Evolutionary conservation across 2,329 filamentous ascomycete genomes (phyloP), one percentile per base, ranked within the genome.

Genomic region (Trichoderma koningii): DNA sequence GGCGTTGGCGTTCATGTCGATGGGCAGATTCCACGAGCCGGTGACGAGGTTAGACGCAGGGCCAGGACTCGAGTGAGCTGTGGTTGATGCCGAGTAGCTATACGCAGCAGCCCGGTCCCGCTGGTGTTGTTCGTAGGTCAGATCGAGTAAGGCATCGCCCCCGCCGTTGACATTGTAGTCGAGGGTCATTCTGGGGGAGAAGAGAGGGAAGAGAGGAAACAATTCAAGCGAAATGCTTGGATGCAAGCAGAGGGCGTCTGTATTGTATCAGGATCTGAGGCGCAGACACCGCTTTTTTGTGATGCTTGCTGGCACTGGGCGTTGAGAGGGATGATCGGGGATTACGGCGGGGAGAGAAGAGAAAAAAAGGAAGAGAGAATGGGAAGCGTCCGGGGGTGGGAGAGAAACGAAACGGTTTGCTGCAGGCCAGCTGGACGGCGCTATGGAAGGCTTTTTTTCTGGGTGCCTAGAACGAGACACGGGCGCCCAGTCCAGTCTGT

Each of bases 81-180:
- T 63, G 28, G 68, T 66, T 30, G 68, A 64, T 19, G 68, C 30
- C 66, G 68, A 66, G 50, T 70, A 73, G 67, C 72, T 70, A 70
- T 71, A 79, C 53, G 62, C 62, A 60, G 79, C 80, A 76, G 80
- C 81, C 69, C 82, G 80, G 73, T 85, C 85, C 74, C 82, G 82
- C 70, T 85, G 81, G 77, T 82, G 81, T 72, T 82, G 82, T 75
- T 88, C 83, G 78, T 83, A 88, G 71, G 78, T 82, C 73, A 88
- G 80, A 74, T 88, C 85, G 74, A 88, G 74, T 73, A 88, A 81
- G 74, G 81, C 83, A 76, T 88, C 85, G 76, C 81, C 82, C 74
- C 77, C 75, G 77, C 80, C 81, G 74, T 80, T 79, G 75, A 79
- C 73, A 77, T 83, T 83, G 79, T 85, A 88, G 74, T 87, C 83